Evolutionary conservation across 768 basidiomycete genomes (phyloP).

Genomic region (Rhizopogon vulgaris): DNA sequence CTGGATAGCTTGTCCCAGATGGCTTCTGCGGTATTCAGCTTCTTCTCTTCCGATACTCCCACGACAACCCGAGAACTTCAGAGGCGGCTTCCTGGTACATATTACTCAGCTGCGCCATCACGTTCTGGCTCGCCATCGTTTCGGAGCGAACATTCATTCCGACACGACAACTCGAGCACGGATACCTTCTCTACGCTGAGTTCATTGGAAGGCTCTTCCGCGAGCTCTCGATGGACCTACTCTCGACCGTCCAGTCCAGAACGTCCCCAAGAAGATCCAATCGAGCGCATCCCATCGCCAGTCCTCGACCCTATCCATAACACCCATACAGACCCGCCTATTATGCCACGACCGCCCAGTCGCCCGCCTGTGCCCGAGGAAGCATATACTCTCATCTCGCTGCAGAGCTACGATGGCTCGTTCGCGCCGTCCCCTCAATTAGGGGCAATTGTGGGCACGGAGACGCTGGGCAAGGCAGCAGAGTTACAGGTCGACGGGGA

Average conservation of each 20-base stretch:
- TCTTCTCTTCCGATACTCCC: background rate
- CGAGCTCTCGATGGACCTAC: conserved; percentile 29
- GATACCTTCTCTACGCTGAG: conserved; percentile 43
- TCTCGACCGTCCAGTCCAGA: conserved; percentile 17
- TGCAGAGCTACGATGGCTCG: conserved; percentile 44
- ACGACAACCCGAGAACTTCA: conserved; percentile 1
- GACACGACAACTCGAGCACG: conserved; percentile 23
- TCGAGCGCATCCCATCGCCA: conserved; percentile 30
- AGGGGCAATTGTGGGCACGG: conserved; percentile 29
- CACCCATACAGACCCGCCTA: conserved; percentile 3
- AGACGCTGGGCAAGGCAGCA: conserved; percentile 25
- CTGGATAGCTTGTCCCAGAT: conserved; percentile 12
- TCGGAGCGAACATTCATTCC: conserved; percentile 4
- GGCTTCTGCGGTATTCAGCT: conserved; percentile 11
- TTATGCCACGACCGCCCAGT: conserved; percentile 4
- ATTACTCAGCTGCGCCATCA: conserved; percentile 17
- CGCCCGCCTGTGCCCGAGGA: conserved; percentile 13
- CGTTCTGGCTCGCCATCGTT: conserved; percentile 6
- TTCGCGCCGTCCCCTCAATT: conserved; percentile 32
- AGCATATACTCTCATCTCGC: conserved; percentile 30
- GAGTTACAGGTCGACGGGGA: conserved; percentile 25
- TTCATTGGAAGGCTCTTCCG: conserved; percentile 34
- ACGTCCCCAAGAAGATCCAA: conserved; percentile 19
- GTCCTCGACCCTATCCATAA: conserved; percentile 8
- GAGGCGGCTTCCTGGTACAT: conserved; percentile 15